Conservation (phyloP, 495 filamentous ascomycete genomes). For the Aspergillus sclerotioniger region DNA sequence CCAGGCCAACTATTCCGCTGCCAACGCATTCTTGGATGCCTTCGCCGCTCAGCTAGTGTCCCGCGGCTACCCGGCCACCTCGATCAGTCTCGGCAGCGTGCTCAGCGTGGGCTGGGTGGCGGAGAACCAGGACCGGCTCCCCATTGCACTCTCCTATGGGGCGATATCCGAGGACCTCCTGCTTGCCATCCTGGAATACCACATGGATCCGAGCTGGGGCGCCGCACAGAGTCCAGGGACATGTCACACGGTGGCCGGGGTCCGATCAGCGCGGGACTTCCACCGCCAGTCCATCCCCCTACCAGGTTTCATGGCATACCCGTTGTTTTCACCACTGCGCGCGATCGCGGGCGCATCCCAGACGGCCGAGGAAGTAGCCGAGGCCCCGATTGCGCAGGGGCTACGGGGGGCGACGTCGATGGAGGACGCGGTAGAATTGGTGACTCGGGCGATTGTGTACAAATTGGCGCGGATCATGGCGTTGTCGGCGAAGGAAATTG, state of each 20-base stretch:
- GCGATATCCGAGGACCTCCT: not conserved
- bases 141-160: not conserved
- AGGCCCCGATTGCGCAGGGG: too few species aligned
- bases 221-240: not conserved
- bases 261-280: not conserved
- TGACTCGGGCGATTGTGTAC: not conserved
- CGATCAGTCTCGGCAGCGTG: not conserved
- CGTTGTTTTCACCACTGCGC: not conserved
- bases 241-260: not conserved
- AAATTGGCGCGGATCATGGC: not conserved
- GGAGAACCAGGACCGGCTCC: not conserved
- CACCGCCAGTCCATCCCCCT: not conserved
- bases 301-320: not conserved
- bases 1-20: slow-evolving; percentile 57
- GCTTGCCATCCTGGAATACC: not conserved
- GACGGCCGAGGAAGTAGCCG: not conserved
- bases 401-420: not conserved
- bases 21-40: not conserved
- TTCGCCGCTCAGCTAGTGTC: not conserved
- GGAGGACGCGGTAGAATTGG: not conserved
- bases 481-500: not conserved
- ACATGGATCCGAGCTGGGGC: not conserved
- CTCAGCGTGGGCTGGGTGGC: not conserved
- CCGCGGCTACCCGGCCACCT: not conserved
- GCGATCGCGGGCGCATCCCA: not conserved